Evolutionary conservation across 176 grass and related monocot genomes (phyloP).

Genomic region (Oryza meridionalis): DNA sequence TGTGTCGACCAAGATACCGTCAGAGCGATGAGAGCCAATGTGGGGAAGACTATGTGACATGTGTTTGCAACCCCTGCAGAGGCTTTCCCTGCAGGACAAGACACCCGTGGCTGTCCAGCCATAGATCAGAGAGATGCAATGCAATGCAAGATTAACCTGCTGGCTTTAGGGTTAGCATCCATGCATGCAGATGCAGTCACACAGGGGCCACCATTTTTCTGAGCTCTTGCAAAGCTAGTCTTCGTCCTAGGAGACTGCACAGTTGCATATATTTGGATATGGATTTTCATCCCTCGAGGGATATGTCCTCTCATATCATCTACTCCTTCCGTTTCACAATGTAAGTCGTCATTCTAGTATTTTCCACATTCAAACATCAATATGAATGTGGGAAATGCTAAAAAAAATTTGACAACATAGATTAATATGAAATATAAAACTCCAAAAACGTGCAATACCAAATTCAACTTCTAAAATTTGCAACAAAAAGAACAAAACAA

Average conservation of each 20-base stretch:
- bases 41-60: constrained; percentile 53
- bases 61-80: constrained; percentile 32
- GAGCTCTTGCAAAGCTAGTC: not conserved
- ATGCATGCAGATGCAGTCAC: not conserved
- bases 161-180: not conserved
- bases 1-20: constrained; percentile 47
- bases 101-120: constrained; percentile 16
- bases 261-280: not conserved
- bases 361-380: too few relatives aligned
- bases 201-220: not conserved
- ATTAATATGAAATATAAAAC: too few relatives aligned
- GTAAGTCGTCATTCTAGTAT: too few relatives aligned
- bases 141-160: not conserved
- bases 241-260: not conserved
- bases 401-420: too few relatives aligned
- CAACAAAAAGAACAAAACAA: too few relatives aligned
- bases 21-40: constrained; percentile 29
- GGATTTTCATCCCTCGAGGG: too few relatives aligned
- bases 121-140: not conserved
- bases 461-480: too few relatives aligned
- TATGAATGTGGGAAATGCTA: too few relatives aligned
- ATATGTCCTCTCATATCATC: too few relatives aligned
- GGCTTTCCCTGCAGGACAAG: constrained; percentile 34
- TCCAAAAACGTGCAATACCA: too few relatives aligned
- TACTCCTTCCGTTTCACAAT: too few relatives aligned